These are phyloP conservation scores for Leishmania mexicana DNA, from an alignment of 208 protist genomes.

Conservation along the genomic window DNA sequence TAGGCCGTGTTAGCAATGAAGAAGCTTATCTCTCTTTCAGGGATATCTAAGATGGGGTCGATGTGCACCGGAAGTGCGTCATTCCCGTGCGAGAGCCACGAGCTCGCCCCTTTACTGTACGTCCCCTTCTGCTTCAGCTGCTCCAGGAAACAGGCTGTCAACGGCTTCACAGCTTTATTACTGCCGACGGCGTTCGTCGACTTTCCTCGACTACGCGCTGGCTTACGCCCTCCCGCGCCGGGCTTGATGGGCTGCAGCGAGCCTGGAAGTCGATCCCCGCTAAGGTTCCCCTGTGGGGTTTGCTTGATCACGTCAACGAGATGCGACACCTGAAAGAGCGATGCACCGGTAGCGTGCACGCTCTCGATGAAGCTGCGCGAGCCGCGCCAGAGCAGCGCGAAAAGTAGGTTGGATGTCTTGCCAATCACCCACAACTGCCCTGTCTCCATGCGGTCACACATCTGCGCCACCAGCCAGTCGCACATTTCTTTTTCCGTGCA, in stretches of 20 bases:
- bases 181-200: neutral
- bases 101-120: neutral
- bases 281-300: slow-evolving; percentile 36
- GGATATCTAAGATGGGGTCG: neutral
- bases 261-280: slow-evolving; percentile 27
- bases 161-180: neutral
- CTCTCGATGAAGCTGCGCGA: slow-evolving; percentile 28
- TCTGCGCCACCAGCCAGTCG: slow-evolving; percentile 39
- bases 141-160: neutral
- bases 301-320: slow-evolving; percentile 11
- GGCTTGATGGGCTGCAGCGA: slow-evolving; percentile 11
- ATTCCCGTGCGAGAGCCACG: neutral
- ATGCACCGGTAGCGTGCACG: slow-evolving; percentile 4
- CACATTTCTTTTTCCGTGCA: slow-evolving; percentile 46
- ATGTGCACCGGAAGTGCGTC: neutral
- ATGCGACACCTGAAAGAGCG: slow-evolving; percentile 17
- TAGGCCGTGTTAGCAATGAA: slow-evolving; percentile 23
- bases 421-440: slow-evolving; percentile 39
- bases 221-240: neutral
- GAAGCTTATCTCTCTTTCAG: slow-evolving; percentile 1
- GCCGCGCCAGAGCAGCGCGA: slow-evolving; percentile 37
- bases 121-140: neutral
- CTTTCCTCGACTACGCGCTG: neutral
- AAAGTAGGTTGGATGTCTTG: slow-evolving; percentile 37
- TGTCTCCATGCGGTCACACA: slow-evolving; percentile 36